Conservation (phyloP, 306 rosid genomes). For the Crotalaria pallida region DNA sequence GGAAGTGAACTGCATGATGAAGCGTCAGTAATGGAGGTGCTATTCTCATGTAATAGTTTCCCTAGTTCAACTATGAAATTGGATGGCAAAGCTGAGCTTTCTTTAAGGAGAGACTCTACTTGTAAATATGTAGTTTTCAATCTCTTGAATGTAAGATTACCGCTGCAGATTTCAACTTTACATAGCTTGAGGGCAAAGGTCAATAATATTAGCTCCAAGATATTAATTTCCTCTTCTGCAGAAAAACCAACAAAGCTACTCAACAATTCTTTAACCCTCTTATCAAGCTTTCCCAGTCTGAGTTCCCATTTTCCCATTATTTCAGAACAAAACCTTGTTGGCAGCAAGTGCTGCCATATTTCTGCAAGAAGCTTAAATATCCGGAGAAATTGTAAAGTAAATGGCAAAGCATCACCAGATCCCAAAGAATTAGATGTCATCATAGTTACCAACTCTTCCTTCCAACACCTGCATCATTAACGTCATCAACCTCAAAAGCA, state of each 20-base stretch:
- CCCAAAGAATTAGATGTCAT: conserved; percentile 19
- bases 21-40: conserved; percentile 25
- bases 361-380: conserved; percentile 42
- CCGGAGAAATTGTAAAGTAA: conserved; percentile 48
- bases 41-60: conserved; percentile 33
- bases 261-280: conserved; percentile 53
- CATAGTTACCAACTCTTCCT: conserved; percentile 46
- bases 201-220: conserved; percentile 65
- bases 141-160: conserved; percentile 32
- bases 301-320: conserved; percentile 33
- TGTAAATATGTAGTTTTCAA: conserved; percentile 36
- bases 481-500: not conserved
- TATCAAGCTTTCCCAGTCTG: conserved; percentile 57
- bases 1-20: conserved; percentile 31
- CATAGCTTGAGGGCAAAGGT: conserved; percentile 44
- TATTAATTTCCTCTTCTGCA: conserved; percentile 45
- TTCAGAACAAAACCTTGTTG: conserved; percentile 9
- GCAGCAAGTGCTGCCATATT: conserved; percentile 55
- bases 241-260: conserved; percentile 57
- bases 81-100: conserved; percentile 35
- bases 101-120: conserved; percentile 40
- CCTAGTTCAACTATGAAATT: conserved; percentile 46
- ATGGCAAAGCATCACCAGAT: conserved; percentile 45
- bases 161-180: conserved; percentile 43
- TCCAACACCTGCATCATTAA: conserved; percentile 53